Evolutionary conservation across 176 grass and related monocot species (phyloP).

Genomic region (Themeda triandra): DNA sequence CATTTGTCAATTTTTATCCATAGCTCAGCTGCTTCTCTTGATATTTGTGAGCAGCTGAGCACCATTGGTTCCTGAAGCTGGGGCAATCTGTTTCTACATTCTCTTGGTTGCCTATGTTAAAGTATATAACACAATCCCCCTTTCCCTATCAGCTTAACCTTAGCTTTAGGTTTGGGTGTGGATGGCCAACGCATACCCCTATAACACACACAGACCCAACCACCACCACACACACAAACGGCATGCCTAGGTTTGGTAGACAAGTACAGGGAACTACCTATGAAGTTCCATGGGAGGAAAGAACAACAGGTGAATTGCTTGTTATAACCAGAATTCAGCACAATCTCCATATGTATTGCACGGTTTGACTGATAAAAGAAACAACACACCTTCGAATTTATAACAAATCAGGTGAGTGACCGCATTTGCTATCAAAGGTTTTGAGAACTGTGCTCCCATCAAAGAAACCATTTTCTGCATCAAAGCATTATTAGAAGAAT

Average conservation of each 20-base stretch:
- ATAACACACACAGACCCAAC: too few relatives aligned
- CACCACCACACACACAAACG: not conserved
- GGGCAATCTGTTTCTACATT: not conserved
- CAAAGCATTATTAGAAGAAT: not conserved
- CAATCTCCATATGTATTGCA: constrained; percentile 1
- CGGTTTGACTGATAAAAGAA: not conserved
- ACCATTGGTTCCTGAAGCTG: not conserved
- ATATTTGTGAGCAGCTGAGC: not conserved
- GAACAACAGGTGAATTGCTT: not conserved
- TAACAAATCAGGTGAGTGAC: constrained; percentile 94
- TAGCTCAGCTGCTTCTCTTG: not conserved
- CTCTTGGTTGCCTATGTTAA: not conserved
- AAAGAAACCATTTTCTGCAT: constrained; percentile 86
- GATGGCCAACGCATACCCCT: not conserved
- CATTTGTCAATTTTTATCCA: not conserved
- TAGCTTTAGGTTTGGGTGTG: not conserved
- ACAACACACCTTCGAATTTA: constrained; percentile 74
- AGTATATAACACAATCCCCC: not conserved
- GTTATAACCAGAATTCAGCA: not conserved
- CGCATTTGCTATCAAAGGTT: constrained; percentile 57
- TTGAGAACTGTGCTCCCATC: constrained; percentile 90
- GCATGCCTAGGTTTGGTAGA: not conserved
- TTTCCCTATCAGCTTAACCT: not conserved
- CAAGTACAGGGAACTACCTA: not conserved
- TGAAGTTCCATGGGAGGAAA: not conserved